Base-by-base conservation (phyloP, 1,284 basidiomycete genomes). In the Leccinum subatratum region DNA sequence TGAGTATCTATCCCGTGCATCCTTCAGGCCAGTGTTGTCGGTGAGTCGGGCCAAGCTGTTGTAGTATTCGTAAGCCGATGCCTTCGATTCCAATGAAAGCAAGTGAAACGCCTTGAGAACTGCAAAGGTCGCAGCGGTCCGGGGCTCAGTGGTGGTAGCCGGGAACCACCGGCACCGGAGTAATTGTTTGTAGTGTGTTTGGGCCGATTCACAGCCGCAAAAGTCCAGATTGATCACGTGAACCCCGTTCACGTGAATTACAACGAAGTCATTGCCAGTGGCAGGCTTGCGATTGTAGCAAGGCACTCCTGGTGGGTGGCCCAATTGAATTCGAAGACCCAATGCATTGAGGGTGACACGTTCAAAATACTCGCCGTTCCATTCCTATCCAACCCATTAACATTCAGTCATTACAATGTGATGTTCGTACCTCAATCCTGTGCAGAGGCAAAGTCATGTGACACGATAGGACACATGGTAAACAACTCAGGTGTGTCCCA, bases 191-290 rank as follows among this genome's bases (percentile, higher is more conserved):
- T 58, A 65, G 9, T 20, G 25, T 1, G 51, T 56, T 14, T 63
- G 68, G 2, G 54, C 61, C 7, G 30, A n/a, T 9, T 69, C 18
- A 8, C 69, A 68, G 1, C 63, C 42, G 6, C 66, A 70, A 7
- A 70, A 69, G 22, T 69, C 58, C 6, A 69, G 11, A 5, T 4
- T 30, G 12, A 69, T 16, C 1, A 37, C 9, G 11, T 69, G 68
- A 6, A 69, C 61, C 1, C 68, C 32, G 3, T 69, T 69, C 0
- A 48, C 42, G n/a, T 69, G 28, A 4, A 69, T 54, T 1, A 69
- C 60, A 0, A 60, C 32, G 42, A 69, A 69, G 12, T 69, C 61
- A 5, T 69, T 4, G 1, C 57, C 12, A 3, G 18, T n/a, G 1
- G 61, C 61, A 0, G n/a, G 7, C 18, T 58, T 42, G 6, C 22